Evolutionary conservation across 177 flowering plant genomes (phyloP).

Genomic region (Vitis hybrid): DNA sequence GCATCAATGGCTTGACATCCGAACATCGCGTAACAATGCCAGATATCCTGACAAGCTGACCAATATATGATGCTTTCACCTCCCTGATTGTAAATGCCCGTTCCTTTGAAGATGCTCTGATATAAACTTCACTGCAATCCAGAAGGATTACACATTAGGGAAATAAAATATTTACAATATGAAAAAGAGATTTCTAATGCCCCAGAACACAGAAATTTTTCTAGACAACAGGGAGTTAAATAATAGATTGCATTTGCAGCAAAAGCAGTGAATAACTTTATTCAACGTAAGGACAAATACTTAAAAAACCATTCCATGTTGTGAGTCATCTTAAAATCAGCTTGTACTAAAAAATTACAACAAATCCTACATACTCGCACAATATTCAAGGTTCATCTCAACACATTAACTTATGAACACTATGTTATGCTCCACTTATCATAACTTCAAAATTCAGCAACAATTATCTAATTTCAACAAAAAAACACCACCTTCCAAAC

Average conservation of each 20-base stretch:
- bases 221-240: not conserved
- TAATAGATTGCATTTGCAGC: not conserved
- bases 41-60: conserved; percentile 89
- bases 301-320: not conserved
- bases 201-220: not conserved
- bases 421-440: not conserved
- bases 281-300: no score
- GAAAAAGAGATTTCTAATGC: not conserved
- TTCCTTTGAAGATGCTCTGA: conserved; percentile 81
- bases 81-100: conserved; percentile 86
- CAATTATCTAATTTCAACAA: not conserved
- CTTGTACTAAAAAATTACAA: not conserved
- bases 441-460: not conserved
- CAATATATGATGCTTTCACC: conserved; percentile 91
- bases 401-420: not conserved
- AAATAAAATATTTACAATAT: not conserved
- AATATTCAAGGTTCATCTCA: not conserved
- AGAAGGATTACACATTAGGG: conserved; percentile 8
- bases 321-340: not conserved
- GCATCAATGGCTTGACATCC: conserved; percentile 98
- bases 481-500: not conserved
- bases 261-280: no score
- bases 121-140: conserved; percentile 81
- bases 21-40: conserved; percentile 98
- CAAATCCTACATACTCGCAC: not conserved